Conservation (phyloP, 495 filamentous ascomycete species). For the Penicillium argentinense region DNA sequence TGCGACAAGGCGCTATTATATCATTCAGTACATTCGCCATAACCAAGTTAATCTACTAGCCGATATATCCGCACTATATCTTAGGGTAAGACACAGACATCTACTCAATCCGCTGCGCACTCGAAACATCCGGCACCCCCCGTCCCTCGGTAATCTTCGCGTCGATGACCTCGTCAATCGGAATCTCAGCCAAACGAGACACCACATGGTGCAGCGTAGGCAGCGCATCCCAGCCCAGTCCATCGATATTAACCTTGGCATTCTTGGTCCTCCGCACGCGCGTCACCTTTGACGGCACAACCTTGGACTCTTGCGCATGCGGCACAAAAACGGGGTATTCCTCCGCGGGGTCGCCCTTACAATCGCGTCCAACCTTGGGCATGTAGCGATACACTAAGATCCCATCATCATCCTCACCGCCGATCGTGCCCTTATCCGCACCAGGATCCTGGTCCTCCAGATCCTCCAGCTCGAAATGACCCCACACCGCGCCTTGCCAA, state of each 20-base stretch:
- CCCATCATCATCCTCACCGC: conserved; percentile 35
- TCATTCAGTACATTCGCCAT: no score
- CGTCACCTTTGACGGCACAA: conserved; percentile 32
- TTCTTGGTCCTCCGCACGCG: conserved; percentile 35
- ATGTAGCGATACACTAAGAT: conserved; percentile 49
- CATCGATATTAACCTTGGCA: conserved; percentile 44
- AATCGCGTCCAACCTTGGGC: conserved; percentile 40
- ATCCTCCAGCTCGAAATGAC: conserved; percentile 39
- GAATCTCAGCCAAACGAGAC: conserved; percentile 49
- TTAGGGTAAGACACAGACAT: no score
- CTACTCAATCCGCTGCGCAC: conserved; percentile 43
- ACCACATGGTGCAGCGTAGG: conserved; percentile 58
- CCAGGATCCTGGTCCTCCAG: conserved; percentile 33
- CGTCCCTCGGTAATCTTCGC: conserved; percentile 51
- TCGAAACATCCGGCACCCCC: conserved; percentile 48
- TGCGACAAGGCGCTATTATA: no score
- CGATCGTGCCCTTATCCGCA: conserved; percentile 26
- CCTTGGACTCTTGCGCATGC: conserved; percentile 33
- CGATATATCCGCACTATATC: no score
- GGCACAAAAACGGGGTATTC: conserved; percentile 48
- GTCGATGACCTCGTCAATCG: conserved; percentile 50
- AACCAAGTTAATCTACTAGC: no score
- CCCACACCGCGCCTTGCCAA: conserved; percentile 50
- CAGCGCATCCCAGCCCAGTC: conserved; percentile 46
- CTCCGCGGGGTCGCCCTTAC: conserved; percentile 43